phyloP scores from a whole-genome alignment of 345 rosid genomes.

The Populus euphratica region DNA sequence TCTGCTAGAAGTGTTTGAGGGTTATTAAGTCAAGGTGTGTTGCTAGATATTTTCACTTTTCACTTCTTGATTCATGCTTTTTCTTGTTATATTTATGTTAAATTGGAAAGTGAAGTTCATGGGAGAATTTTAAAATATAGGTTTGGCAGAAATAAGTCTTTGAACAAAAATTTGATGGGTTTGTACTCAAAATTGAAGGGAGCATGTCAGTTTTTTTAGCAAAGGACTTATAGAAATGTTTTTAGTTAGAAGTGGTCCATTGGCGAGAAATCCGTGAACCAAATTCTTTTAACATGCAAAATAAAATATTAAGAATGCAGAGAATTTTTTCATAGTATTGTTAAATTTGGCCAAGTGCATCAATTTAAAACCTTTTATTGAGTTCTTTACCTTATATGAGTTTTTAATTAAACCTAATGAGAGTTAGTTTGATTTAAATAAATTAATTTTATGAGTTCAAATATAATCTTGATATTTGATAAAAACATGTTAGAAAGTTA shows the following conservation, averaged over 20 bases:
- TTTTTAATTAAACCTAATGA: too few species aligned
- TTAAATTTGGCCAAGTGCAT: fast-evolving
- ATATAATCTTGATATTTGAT: fast-evolving
- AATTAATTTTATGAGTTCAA: fast-evolving
- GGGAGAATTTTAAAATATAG: slow-evolving; percentile 15
- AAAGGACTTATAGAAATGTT: neutral
- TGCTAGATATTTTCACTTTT: slow-evolving; percentile 3
- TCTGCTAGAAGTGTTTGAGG: neutral
- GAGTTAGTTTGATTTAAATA: too few species aligned
- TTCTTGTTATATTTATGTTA: neutral
- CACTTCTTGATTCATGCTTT: slow-evolving; percentile 8
- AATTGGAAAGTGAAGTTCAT: slow-evolving; percentile 8
- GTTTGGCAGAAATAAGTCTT: slow-evolving; percentile 3
- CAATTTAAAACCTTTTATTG: fast-evolving
- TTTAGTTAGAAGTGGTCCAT: neutral
- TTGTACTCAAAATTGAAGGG: slow-evolving; percentile 7
- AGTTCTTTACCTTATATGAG: too few species aligned
- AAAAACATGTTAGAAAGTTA: too few species aligned
- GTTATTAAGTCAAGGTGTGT: slow-evolving; percentile 5
- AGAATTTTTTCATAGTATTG: too few species aligned
- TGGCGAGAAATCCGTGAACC: too few species aligned
- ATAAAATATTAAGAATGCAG: too few species aligned
- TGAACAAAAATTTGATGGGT: slow-evolving; percentile 16
- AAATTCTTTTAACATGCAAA: too few species aligned
- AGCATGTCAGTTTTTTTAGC: neutral